phyloP scores from a whole-genome alignment of 163 green algal genomes.

The Chlamydomonas reinhardtii region DNA sequence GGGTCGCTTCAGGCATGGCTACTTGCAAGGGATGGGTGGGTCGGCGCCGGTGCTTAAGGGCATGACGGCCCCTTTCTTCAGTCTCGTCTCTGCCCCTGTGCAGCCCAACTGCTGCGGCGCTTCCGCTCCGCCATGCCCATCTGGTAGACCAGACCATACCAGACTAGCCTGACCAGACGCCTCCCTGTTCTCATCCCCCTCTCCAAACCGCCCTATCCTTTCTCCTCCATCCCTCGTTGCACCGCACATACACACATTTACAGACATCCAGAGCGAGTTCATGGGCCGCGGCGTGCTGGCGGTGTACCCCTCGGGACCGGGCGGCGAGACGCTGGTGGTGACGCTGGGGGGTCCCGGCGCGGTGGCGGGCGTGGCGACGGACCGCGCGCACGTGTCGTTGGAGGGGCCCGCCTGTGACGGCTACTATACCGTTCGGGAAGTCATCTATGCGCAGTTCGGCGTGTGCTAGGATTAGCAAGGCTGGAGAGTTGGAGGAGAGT shows the following conservation, averaged over 20 bases:
- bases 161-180: too few relatives aligned
- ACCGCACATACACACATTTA: neutral
- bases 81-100: too few relatives aligned
- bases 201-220: neutral
- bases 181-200: too few relatives aligned
- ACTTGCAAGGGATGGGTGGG: too few relatives aligned
- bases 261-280: constrained; percentile 46
- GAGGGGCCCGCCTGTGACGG: constrained; percentile 34
- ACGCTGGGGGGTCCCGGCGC: neutral
- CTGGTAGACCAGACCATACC: too few relatives aligned
- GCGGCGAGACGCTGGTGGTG: neutral
- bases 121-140: too few relatives aligned
- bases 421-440: constrained; percentile 41
- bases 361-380: neutral
- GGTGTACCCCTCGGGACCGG: neutral
- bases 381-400: constrained; percentile 32
- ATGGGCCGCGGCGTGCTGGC: constrained; percentile 39
- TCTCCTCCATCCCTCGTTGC: neutral
- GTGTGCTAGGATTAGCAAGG: constrained; percentile 16
- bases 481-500: too few relatives aligned
- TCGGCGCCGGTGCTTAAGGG: too few relatives aligned
- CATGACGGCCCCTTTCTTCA: too few relatives aligned
- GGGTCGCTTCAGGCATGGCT: too few relatives aligned
- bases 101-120: too few relatives aligned
- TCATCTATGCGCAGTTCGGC: constrained; percentile 56